Evolutionary conservation across 345 rosid species (phyloP).

Genomic region (Diplotaxis tenuifolia): DNA sequence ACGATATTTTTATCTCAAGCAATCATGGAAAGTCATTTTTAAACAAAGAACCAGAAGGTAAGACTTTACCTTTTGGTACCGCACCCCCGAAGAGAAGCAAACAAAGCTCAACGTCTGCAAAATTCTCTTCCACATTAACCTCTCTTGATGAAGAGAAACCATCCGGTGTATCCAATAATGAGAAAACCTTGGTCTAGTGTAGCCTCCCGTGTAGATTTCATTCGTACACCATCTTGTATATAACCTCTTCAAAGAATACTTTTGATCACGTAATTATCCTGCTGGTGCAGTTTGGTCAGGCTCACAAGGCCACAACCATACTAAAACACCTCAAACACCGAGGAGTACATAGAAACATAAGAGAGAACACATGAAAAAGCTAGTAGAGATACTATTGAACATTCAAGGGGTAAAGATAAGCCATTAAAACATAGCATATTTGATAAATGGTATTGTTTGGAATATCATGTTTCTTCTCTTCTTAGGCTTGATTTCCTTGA

Average conservation of each 20-base stretch:
- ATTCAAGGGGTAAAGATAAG: neutral
- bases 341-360: conserved; percentile 31
- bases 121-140: conserved; percentile 32
- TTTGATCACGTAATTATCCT: conserved; percentile 29
- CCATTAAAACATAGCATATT: neutral
- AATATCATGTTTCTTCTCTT: neutral
- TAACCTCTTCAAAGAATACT: conserved; percentile 24
- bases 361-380: conserved; percentile 12
- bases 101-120: conserved; percentile 26
- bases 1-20: conserved; percentile 33
- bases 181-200: conserved; percentile 31
- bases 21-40: conserved; percentile 33
- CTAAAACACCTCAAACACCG: conserved; percentile 34
- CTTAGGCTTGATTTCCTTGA: neutral
- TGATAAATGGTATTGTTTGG: neutral
- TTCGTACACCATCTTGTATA: conserved; percentile 30
- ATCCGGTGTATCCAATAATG: conserved; percentile 28
- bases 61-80: conserved; percentile 26
- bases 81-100: conserved; percentile 24
- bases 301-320: conserved; percentile 47
- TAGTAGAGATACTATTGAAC: neutral
- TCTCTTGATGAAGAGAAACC: conserved; percentile 38
- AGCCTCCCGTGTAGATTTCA: conserved; percentile 30
- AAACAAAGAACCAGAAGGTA: conserved; percentile 38
- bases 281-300: conserved; percentile 46